These are phyloP conservation scores for Postia placenta DNA, from an alignment of 768 basidiomycete genomes.

Conservation along the genomic window DNA sequence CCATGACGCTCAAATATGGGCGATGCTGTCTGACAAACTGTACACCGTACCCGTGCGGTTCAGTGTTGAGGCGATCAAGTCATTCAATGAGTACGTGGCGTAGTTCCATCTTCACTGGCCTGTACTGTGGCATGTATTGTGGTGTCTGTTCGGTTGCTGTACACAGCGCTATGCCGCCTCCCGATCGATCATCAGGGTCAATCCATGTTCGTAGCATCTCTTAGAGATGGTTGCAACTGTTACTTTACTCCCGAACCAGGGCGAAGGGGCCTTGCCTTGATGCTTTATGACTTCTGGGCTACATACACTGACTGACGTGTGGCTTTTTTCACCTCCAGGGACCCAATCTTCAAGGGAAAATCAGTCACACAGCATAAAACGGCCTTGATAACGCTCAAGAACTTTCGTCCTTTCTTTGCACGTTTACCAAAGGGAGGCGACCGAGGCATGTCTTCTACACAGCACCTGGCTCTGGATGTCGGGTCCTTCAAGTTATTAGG, in stretches of 20 bases:
- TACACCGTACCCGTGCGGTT: constrained; percentile 48
- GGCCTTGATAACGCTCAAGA: constrained; percentile 40
- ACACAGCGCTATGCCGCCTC: not conserved
- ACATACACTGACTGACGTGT: not conserved
- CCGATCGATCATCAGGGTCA: not conserved
- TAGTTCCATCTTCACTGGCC: not conserved
- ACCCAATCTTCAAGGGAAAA: constrained; percentile 15
- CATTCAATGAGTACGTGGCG: constrained; percentile 31
- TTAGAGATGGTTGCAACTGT: not conserved
- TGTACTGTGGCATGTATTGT: no score
- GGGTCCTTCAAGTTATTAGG: constrained; percentile 37
- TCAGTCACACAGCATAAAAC: constrained; percentile 40
- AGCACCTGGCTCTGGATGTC: constrained; percentile 52
- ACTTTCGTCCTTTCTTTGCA: constrained; percentile 45
- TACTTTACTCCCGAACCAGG: no score
- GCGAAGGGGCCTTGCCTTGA: not conserved
- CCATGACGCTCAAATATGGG: constrained; percentile 51
- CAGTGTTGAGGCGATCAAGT: constrained; percentile 41
- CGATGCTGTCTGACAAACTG: constrained; percentile 52
- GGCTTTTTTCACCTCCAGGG: constrained; percentile 4
- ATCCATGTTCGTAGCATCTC: not conserved
- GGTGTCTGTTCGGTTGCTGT: no score
- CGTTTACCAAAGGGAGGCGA: constrained; percentile 41
- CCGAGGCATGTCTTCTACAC: constrained; percentile 32
- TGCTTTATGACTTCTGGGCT: not conserved